phyloP scores from a whole-genome alignment of 1,139 yeast genomes.

The Suhomyces ambrosiae region DNA sequence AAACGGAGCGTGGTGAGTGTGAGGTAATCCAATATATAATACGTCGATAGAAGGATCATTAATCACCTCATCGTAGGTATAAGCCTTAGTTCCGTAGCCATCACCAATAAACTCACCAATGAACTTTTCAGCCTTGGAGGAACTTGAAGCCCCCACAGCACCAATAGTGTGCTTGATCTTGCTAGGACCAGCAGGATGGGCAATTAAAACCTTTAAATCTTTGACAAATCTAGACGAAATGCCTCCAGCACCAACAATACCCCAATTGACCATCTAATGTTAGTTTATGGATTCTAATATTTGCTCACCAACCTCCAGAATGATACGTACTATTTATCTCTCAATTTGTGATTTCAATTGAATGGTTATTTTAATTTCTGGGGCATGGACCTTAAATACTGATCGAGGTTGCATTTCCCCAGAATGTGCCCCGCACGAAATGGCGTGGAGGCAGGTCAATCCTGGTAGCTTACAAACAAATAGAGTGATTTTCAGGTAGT shows the following conservation, averaged over 20 bases:
- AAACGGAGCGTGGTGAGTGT: slow-evolving; percentile 54
- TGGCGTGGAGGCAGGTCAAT: neutral
- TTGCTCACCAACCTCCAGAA: neutral
- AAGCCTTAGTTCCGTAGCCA: slow-evolving; percentile 13
- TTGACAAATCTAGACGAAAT: slow-evolving; percentile 42
- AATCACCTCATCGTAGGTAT: slow-evolving; percentile 38
- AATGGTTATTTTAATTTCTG: too few species aligned
- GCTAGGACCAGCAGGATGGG: slow-evolving; percentile 25
- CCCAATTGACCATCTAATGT: slow-evolving; percentile 31
- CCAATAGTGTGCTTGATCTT: slow-evolving; percentile 30
- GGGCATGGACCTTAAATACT: too few species aligned
- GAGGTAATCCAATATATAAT: slow-evolving; percentile 64
- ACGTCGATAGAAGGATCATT: slow-evolving; percentile 49
- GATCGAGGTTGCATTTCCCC: slow-evolving; percentile 5
- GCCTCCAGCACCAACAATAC: slow-evolving; percentile 51
- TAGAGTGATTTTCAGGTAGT: too few species aligned
- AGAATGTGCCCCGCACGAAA: too few species aligned
- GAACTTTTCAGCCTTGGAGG: slow-evolving; percentile 31
- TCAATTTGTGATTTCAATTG: too few species aligned
- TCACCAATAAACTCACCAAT: slow-evolving; percentile 23
- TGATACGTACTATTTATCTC: neutral
- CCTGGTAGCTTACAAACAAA: too few species aligned
- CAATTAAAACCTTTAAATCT: slow-evolving; percentile 31
- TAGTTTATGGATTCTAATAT: slow-evolving; percentile 2
- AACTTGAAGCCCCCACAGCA: slow-evolving; percentile 36